Conservation (phyloP, 2,329 filamentous ascomycete genomes). For the Bretziella fagacearum region DNA sequence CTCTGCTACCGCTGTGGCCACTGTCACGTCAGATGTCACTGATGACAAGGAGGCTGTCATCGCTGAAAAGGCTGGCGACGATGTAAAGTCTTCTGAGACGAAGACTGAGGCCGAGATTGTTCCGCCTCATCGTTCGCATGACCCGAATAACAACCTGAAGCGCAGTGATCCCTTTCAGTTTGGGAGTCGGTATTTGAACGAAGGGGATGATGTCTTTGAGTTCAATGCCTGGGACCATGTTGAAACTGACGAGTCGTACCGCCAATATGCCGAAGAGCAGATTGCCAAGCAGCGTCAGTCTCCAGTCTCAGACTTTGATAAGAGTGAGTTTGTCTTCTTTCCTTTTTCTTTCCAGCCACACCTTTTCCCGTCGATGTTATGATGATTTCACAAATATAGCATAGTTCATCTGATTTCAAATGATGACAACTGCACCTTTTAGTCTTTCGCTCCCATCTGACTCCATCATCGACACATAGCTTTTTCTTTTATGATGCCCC, state of each 20-base stretch:
- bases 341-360: constrained; percentile 14
- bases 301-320: constrained; percentile 87
- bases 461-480: constrained; percentile 20
- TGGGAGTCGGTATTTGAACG: constrained; percentile 68
- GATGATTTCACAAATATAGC: constrained; percentile 41
- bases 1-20: background rate
- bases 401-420: constrained; percentile 53
- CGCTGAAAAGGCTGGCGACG: constrained; percentile 1
- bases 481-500: constrained; percentile 12
- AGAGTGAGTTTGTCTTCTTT: constrained; percentile 34
- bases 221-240: constrained; percentile 99
- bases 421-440: constrained; percentile 45
- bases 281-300: constrained; percentile 68
- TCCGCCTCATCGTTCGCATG: constrained; percentile 51
- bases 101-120: constrained; percentile 18
- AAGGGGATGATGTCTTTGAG: constrained; percentile 81
- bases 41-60: background rate
- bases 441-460: constrained; percentile 66
- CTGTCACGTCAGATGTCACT: background rate
- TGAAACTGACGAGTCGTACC: constrained; percentile 76
- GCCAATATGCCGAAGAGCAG: constrained; percentile 69
- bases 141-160: constrained; percentile 60
- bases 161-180: constrained; percentile 89
- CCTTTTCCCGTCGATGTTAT: constrained; percentile 25
- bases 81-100: constrained; percentile 5